Evolutionary conservation across 345 rosid genomes (phyloP).

Genomic region (Camelina laxa): DNA sequence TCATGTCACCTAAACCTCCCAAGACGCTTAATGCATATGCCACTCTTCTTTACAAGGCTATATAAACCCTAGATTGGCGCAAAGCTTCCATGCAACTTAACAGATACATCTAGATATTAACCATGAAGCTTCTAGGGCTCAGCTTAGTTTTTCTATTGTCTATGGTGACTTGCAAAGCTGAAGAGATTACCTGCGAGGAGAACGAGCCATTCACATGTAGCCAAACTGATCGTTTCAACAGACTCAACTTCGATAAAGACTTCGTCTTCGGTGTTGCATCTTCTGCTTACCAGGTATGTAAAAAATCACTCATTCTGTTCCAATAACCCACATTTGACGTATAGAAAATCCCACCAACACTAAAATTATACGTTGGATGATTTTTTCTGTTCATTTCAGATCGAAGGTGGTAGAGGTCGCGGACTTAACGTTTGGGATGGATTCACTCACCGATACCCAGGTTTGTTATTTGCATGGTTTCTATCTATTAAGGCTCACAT

Average conservation of each 20-base stretch:
- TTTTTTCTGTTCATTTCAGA: constrained; percentile 39
- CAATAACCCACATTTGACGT: neutral
- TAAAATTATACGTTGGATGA: neutral
- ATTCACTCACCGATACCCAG: constrained; percentile 50
- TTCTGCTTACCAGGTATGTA: constrained; percentile 43
- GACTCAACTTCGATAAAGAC: constrained; percentile 5
- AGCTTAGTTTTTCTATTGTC: constrained; percentile 11
- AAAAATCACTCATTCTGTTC: neutral
- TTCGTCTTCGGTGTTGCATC: constrained; percentile 42
- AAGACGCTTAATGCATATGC: neutral
- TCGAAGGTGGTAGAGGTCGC: constrained; percentile 51
- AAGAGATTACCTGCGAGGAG: constrained; percentile 26
- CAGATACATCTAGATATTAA: neutral
- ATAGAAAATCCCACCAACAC: neutral
- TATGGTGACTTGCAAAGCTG: constrained; percentile 20
- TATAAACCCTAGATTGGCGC: constrained; percentile 34
- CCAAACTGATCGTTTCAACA: constrained; percentile 17
- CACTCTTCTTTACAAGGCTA: constrained; percentile 20
- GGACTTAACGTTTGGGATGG: constrained; percentile 54
- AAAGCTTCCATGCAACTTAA: constrained; percentile 25
- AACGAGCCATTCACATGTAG: constrained; percentile 26
- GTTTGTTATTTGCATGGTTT: constrained; percentile 29
- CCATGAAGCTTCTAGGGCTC: constrained; percentile 30
- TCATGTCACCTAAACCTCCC: constrained; percentile 27
- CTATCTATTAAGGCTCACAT: neutral